A percentile compares a stretch with the other conserved stretches of the same genome.
phyloP scores from a whole-genome alignment of 257 asterid genomes.

The Nicotiana tomentosiformis region DNA sequence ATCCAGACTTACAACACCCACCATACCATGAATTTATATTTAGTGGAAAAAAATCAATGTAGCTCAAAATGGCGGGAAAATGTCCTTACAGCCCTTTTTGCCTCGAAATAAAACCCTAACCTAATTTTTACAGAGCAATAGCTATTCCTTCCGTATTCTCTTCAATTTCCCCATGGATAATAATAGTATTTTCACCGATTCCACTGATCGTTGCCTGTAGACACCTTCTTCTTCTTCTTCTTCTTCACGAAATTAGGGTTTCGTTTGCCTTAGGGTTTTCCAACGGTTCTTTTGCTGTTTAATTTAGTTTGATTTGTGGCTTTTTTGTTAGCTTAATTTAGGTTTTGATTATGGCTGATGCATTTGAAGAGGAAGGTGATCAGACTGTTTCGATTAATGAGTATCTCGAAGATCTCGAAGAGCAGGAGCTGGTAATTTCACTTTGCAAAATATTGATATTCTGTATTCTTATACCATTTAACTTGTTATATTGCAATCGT shows the following conservation, averaged over 20 bases:
- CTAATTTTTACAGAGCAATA: background rate
- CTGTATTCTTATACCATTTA: background rate
- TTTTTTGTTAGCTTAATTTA: background rate
- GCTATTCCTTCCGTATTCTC: background rate
- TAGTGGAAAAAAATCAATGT: background rate
- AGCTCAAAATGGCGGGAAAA: slow-evolving; percentile 49
- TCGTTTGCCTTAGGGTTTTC: background rate
- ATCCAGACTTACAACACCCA: background rate
- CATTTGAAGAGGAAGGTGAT: slow-evolving; percentile 60
- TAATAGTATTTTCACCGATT: background rate
- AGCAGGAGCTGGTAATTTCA: slow-evolving; percentile 60
- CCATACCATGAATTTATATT: background rate
- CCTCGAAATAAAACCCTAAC: slow-evolving; percentile 22
- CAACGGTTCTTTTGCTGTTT: background rate
- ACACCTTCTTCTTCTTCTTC: background rate
- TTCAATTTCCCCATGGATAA: background rate
- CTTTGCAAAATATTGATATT: background rate
- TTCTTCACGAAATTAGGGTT: background rate
- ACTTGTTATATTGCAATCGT: background rate
- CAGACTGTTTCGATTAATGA: slow-evolving; percentile 70
- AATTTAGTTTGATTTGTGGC: background rate
- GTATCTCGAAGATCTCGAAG: slow-evolving; percentile 71
- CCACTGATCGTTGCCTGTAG: background rate
- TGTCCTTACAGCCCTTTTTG: slow-evolving; percentile 12
- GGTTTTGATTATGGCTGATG: slow-evolving; percentile 44